These are phyloP conservation scores for Ephemerocybe angulata DNA, from an alignment of 768 basidiomycete genomes.

Conservation along the genomic window DNA sequence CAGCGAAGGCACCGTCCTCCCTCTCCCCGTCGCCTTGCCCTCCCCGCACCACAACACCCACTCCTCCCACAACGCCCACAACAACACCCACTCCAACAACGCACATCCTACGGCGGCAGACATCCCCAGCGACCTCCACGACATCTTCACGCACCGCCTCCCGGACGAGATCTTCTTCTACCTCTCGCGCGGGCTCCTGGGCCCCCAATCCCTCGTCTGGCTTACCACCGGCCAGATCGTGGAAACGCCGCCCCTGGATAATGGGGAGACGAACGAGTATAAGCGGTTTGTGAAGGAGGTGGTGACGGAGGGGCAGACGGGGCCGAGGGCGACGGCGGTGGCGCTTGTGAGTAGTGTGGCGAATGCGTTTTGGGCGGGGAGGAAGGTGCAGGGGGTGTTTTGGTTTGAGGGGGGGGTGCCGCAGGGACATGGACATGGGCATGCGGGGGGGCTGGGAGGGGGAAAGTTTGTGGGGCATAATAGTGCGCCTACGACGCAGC, in stretches of 20 bases:
- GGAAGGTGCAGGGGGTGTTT: slow-evolving; percentile 68
- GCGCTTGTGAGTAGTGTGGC: slow-evolving; percentile 81
- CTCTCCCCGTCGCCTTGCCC: slow-evolving; percentile 69
- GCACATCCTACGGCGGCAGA: slow-evolving; percentile 80
- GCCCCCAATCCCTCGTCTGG: slow-evolving; percentile 92
- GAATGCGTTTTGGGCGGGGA: slow-evolving; percentile 77
- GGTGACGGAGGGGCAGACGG: slow-evolving; percentile 91
- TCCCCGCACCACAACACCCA: slow-evolving; percentile 47
- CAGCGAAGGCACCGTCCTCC: slow-evolving; percentile 78
- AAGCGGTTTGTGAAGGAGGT: slow-evolving; percentile 93
- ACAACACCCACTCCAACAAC: slow-evolving; percentile 53
- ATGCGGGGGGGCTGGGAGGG: slow-evolving; percentile 7
- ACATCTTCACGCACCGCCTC: slow-evolving; percentile 90
- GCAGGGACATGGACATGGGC: too few relatives aligned
- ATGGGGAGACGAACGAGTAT: slow-evolving; percentile 94
- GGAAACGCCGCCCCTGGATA: slow-evolving; percentile 87
- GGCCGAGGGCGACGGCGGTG: slow-evolving; percentile 86
- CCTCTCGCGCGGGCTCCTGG: slow-evolving; percentile 85
- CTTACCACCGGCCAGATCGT: slow-evolving; percentile 82
- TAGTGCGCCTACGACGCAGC: slow-evolving; percentile 73
- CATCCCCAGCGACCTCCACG: slow-evolving; percentile 86
- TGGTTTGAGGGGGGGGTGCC: slow-evolving; percentile 66
- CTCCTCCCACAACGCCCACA: slow-evolving; percentile 60
- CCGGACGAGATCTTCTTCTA: slow-evolving; percentile 98
- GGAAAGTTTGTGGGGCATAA: slow-evolving; percentile 68